phyloP scores from a whole-genome alignment of 192 early-diverging fungal species.

The Linnemannia elongata region DNA sequence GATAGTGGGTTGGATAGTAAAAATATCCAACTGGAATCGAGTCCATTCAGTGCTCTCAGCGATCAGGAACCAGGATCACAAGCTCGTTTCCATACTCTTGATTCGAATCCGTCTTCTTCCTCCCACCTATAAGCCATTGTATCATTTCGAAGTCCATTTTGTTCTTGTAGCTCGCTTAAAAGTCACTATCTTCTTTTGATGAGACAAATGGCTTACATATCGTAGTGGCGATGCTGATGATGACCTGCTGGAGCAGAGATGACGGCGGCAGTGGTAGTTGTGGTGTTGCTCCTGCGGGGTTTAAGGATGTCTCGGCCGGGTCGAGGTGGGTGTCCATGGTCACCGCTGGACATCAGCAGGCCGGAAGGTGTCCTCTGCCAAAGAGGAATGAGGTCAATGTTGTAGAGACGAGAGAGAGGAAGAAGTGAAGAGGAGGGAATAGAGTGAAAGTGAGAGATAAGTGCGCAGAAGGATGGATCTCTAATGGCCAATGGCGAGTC shows the following conservation, averaged over 20 bases:
- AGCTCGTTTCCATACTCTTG: neutral
- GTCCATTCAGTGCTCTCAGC: neutral
- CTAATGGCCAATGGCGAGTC: neutral
- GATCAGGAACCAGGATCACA: neutral
- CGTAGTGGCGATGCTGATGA: conserved; percentile 1
- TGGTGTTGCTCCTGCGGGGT: neutral
- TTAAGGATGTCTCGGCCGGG: neutral
- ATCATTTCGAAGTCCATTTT: neutral
- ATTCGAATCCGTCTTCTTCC: neutral
- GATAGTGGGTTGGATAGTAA: neutral
- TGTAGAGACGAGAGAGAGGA: neutral
- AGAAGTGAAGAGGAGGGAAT: neutral
- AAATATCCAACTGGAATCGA: neutral
- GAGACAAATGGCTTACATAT: neutral
- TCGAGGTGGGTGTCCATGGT: neutral
- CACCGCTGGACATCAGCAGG: conserved; percentile 38
- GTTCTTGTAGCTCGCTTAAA: neutral
- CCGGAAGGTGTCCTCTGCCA: neutral
- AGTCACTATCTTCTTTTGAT: neutral
- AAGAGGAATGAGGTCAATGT: neutral
- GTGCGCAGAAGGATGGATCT: neutral
- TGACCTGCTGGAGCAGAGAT: neutral
- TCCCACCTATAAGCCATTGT: neutral
- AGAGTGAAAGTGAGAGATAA: neutral
- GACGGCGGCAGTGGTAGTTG: neutral